phyloP scores from a whole-genome alignment of 352 stramenopile genomes.

The Phytopythium boreale region DNA sequence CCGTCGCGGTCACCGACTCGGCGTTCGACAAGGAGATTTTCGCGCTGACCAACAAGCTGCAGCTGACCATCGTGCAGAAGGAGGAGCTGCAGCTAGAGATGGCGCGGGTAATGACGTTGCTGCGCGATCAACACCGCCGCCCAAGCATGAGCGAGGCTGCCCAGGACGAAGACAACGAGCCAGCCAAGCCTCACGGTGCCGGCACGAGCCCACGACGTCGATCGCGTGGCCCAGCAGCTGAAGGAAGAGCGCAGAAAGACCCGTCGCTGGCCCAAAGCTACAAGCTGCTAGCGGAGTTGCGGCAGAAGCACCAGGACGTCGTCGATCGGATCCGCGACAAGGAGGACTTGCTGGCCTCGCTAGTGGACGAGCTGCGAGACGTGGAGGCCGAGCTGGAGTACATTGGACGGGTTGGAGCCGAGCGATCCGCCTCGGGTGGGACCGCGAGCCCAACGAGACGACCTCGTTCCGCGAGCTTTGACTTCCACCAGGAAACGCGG shows the following conservation, averaged over 20 bases:
- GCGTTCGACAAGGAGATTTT: constrained; percentile 82
- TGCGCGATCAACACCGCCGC: constrained; percentile 17
- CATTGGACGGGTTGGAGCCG: constrained; percentile 28
- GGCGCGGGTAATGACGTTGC: constrained; percentile 43
- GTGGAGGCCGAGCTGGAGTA: constrained; percentile 54
- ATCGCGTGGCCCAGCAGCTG: constrained; percentile 4
- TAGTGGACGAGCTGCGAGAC: constrained; percentile 57
- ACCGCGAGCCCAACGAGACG: neutral
- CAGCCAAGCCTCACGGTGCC: neutral
- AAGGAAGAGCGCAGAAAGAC: constrained; percentile 11
- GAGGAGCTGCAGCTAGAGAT: constrained; percentile 76
- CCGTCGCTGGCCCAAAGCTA: constrained; percentile 36
- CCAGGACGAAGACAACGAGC: neutral
- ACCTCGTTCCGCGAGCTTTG: constrained; percentile 19
- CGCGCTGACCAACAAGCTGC: constrained; percentile 65
- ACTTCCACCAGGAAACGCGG: constrained; percentile 17
- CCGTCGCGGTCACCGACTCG: constrained; percentile 16
- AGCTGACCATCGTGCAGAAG: constrained; percentile 74
- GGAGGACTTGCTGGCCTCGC: constrained; percentile 38
- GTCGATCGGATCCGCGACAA: constrained; percentile 50
- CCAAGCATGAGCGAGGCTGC: neutral
- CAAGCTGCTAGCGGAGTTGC: constrained; percentile 37
- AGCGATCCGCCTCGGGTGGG: no score
- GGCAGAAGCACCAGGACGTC: constrained; percentile 41
- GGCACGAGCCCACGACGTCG: neutral